Percentiles rank a stretch among this genome's conserved stretches.
These are phyloP conservation scores for Crataegus laevigata DNA, from an alignment of 306 rosid species.

Conservation along the genomic window DNA sequence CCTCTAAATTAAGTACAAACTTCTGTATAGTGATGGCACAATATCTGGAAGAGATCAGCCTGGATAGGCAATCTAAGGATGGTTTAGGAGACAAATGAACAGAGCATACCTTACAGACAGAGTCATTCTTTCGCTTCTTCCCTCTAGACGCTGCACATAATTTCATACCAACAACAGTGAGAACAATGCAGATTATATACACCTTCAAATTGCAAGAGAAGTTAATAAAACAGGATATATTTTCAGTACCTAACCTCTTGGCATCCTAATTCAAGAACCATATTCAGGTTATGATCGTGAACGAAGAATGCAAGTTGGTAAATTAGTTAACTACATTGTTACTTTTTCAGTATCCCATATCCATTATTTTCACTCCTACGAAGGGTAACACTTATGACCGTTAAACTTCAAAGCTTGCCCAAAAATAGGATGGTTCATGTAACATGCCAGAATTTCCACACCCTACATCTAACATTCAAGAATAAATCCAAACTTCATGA, in stretches of 20 bases:
- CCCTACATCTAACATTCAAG: not conserved
- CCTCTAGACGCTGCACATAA: constrained; percentile 58
- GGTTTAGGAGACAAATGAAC: constrained; percentile 8
- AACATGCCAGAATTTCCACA: not conserved
- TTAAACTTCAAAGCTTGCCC: not conserved
- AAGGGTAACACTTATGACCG: not conserved
- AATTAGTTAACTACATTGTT: not conserved
- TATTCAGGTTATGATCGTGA: not conserved
- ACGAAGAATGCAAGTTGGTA: not conserved
- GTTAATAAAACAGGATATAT: not conserved
- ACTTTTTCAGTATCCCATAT: not conserved
- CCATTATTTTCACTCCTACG: not conserved
- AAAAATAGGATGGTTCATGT: not conserved
- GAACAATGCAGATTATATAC: not conserved
- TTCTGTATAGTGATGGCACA: not conserved
- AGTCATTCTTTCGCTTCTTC: constrained; percentile 59
- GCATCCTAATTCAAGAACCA: not conserved
- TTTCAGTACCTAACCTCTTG: not conserved
- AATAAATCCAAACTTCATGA: not conserved
- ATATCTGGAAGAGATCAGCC: not conserved
- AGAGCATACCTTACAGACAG: constrained; percentile 43
- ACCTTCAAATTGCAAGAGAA: not conserved
- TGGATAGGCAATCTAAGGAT: not conserved
- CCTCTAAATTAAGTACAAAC: not conserved
- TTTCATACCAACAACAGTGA: constrained; percentile 3